Evolutionary conservation across 2,329 filamentous ascomycete genomes (phyloP).

Genomic region (Colletotrichum lentis): DNA sequence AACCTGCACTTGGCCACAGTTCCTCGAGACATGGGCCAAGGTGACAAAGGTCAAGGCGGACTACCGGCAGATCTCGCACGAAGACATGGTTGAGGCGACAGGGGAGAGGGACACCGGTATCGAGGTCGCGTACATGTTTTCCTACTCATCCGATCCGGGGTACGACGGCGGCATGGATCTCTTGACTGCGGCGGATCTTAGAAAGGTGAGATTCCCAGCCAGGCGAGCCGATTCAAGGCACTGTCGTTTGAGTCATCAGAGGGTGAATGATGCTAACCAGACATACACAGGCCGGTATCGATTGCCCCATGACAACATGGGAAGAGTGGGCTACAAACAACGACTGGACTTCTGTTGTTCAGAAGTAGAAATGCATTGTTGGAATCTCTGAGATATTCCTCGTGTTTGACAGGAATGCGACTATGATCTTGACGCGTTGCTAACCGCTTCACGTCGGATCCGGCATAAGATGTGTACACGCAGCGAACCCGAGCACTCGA

Average conservation of each 20-base stretch:
- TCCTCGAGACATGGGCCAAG: constrained; percentile 52
- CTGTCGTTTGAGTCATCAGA: neutral
- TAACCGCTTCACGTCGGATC: too few relatives aligned
- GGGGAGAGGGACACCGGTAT: constrained; percentile 53
- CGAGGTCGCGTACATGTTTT: constrained; percentile 57
- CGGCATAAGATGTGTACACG: too few relatives aligned
- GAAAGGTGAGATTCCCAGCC: constrained; percentile 47
- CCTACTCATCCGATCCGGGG: constrained; percentile 57
- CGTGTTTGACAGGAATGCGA: neutral
- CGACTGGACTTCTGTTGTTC: constrained; percentile 47
- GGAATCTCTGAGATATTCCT: too few relatives aligned
- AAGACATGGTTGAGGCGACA: constrained; percentile 51
- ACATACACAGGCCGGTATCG: constrained; percentile 43
- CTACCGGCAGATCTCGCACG: constrained; percentile 52
- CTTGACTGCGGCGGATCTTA: constrained; percentile 54
- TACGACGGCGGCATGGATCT: constrained; percentile 58
- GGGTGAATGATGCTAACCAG: constrained; percentile 12
- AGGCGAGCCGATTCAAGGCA: too few relatives aligned
- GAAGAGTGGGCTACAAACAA: constrained; percentile 49
- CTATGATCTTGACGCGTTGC: neutral
- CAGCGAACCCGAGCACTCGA: too few relatives aligned
- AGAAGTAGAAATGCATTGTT: constrained; percentile 16
- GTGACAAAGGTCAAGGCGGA: constrained; percentile 46
- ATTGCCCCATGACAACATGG: constrained; percentile 53
- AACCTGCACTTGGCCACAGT: constrained; percentile 57